These are phyloP conservation scores for Lactarius sanguifluus DNA, from an alignment of 768 basidiomycete genomes.

Conservation along the genomic window DNA sequence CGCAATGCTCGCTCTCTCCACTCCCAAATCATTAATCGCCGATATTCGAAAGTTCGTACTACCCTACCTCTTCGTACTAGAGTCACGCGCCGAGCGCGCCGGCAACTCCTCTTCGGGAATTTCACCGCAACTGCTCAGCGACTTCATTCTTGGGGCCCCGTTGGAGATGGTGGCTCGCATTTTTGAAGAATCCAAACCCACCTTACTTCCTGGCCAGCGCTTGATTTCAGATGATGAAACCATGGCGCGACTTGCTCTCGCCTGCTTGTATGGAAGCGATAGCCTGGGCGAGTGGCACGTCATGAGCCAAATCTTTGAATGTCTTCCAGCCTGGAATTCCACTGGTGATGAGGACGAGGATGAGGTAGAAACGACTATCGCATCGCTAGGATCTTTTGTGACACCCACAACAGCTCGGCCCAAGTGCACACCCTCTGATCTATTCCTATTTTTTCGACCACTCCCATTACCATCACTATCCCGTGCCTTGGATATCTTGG, in stretches of 20 bases:
- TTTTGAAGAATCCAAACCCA: constrained; percentile 92
- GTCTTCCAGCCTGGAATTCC: constrained; percentile 86
- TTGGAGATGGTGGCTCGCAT: constrained; percentile 69
- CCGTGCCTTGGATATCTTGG: constrained; percentile 82
- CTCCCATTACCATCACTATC: constrained; percentile 75
- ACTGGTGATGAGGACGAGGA: constrained; percentile 61
- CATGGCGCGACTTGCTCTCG: constrained; percentile 81
- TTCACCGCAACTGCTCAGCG: constrained; percentile 63
- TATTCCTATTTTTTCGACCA: constrained; percentile 80
- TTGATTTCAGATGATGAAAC: constrained; percentile 81
- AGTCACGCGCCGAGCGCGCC: constrained; percentile 80
- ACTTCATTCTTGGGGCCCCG: constrained; percentile 68
- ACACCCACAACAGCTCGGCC: constrained; percentile 65
- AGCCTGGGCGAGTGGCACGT: constrained; percentile 69
- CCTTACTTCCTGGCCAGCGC: constrained; percentile 64
- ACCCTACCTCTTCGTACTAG: constrained; percentile 92
- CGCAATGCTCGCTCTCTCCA: constrained; percentile 76
- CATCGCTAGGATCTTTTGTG: constrained; percentile 78
- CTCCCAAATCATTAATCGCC: constrained; percentile 57
- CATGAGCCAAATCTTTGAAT: constrained; percentile 95
- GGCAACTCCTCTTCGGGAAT: constrained; percentile 68
- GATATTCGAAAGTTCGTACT: constrained; percentile 79
- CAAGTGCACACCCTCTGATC: constrained; percentile 60
- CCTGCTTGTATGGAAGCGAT: constrained; percentile 83
- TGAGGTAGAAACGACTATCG: constrained; percentile 76